phyloP scores from a whole-genome alignment of 108 stramenopile species.

The Craspedostauros australis region DNA sequence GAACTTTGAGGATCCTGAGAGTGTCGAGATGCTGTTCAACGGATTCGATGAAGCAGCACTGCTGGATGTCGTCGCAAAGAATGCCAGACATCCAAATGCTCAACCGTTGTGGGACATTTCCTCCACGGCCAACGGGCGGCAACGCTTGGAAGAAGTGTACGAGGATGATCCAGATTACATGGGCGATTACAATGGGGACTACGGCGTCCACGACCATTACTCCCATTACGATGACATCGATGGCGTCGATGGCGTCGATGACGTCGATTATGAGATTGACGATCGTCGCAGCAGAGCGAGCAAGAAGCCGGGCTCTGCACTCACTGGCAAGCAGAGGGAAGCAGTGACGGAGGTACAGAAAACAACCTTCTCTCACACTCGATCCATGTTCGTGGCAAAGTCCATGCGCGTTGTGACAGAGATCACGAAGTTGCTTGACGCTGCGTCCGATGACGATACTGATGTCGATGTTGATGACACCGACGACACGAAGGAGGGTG shows the following conservation, averaged over 20 bases:
- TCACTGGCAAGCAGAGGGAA: slow-evolving; percentile 21
- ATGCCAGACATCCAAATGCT: slow-evolving; percentile 3
- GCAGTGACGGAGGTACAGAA: slow-evolving; percentile 9
- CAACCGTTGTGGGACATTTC: no score
- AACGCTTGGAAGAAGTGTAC: slow-evolving; percentile 10
- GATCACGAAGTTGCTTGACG: slow-evolving; percentile 11
- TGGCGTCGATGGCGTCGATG: slow-evolving; percentile 15
- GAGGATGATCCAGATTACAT: slow-evolving; percentile 9
- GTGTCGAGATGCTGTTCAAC: not conserved
- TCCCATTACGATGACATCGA: slow-evolving; percentile 20
- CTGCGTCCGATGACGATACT: not conserved
- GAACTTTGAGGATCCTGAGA: slow-evolving; percentile 3
- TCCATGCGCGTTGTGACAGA: slow-evolving; percentile 5
- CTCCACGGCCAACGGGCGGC: no score
- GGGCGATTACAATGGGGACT: slow-evolving; percentile 12
- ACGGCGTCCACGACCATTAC: slow-evolving; percentile 17
- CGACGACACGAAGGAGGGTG: slow-evolving; percentile 3
- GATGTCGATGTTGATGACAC: slow-evolving; percentile 13
- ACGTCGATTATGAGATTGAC: slow-evolving; percentile 3
- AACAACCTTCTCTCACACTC: slow-evolving; percentile 8
- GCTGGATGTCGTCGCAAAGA: slow-evolving; percentile 9
- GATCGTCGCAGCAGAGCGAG: not conserved
- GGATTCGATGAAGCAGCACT: slow-evolving; percentile 1
- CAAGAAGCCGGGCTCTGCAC: not conserved
- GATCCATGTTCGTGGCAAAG: slow-evolving; percentile 9